Evolutionary conservation across 2,329 filamentous ascomycete species (phyloP), one percentile per base, ranked within the genome.

Genomic region (Phialophora verrucosa): DNA sequence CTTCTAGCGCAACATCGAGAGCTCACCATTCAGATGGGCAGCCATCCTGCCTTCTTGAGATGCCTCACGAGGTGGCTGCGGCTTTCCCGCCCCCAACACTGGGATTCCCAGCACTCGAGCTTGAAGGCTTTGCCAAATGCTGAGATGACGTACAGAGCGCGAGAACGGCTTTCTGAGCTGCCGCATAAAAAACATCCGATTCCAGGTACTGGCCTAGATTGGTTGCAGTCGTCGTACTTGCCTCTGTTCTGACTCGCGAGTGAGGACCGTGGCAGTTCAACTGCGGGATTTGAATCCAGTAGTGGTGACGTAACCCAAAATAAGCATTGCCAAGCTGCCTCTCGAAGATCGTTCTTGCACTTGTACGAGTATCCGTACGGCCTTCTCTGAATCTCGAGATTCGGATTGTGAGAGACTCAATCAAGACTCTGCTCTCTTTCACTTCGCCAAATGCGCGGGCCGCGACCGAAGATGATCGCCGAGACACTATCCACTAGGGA

Each of bases 11-110:
- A 7, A n/a, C 32, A 32, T 35, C 4, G 12, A 7, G 31, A 14
- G 31, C 65, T 55, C 51, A 70, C 68, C 68, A 53, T 70, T 70
- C 44, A 70, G 47, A 23, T 66, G 65, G 32, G 65, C 42, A 27
- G 64, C 60, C 65, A 70, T 70, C 7, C 31, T 67, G 44, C 63
- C 57, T 44, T 61, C 59, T n/a, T 47, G 25, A 25, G 59, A 32
- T 23, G 50, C 20, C 56, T 59, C 49, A 5, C 62, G 62, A 31
- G 60, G 60, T 20, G 65, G 68, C 23, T 50, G 65, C 7, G 25
- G 38, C 35, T 61, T 62, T 31, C 65, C 63, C 38, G 55, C 23
- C n/a, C 65, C 58, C 25, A 70, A 62, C 17, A 70, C 31, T 42
- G 65, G 62, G 25, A 59, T 62, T 54, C 50, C 58, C 11, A 70